phyloP scores from a whole-genome alignment of 345 rosid genomes.

The Arabis alpina region DNA sequence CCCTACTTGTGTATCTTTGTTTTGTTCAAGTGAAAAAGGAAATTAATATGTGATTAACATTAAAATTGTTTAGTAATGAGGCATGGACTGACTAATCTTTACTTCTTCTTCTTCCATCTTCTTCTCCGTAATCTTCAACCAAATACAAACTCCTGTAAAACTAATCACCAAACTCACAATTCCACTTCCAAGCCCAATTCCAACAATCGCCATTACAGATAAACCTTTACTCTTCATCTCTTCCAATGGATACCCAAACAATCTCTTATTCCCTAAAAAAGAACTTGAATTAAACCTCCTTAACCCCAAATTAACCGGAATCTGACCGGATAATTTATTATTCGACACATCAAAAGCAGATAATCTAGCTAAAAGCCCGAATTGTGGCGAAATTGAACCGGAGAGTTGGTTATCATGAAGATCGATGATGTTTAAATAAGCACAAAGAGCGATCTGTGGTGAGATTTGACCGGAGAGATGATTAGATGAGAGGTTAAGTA shows the following conservation, averaged over 20 bases:
- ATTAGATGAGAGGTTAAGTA: conserved; percentile 91
- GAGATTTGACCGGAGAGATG: conserved; percentile 77
- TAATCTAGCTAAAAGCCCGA: conserved; percentile 70
- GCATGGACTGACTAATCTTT: conserved; percentile 77
- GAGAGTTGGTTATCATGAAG: conserved; percentile 73
- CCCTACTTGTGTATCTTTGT: conserved; percentile 9
- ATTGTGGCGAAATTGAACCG: conserved; percentile 72
- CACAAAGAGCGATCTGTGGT: conserved; percentile 70
- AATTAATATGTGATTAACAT: not conserved
- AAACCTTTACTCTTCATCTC: conserved; percentile 69
- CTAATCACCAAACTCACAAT: conserved; percentile 83
- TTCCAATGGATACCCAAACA: conserved; percentile 85
- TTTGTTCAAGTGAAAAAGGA: not conserved
- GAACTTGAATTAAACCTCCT: conserved; percentile 74
- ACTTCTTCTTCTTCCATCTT: conserved; percentile 72
- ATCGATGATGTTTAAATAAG: conserved; percentile 89
- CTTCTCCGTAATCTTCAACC: conserved; percentile 80
- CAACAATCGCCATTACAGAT: conserved; percentile 82
- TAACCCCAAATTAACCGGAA: conserved; percentile 67
- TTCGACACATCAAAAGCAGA: conserved; percentile 82
- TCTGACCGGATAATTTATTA: conserved; percentile 71
- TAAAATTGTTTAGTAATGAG: conserved; percentile 50
- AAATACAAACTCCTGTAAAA: conserved; percentile 86
- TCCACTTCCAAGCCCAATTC: conserved; percentile 96
- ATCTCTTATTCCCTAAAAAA: conserved; percentile 74